Evolutionary conservation across 2,329 filamentous ascomycete species (phyloP).

Genomic region (Ophiognomonia clavigignenti-juglandacearum): DNA sequence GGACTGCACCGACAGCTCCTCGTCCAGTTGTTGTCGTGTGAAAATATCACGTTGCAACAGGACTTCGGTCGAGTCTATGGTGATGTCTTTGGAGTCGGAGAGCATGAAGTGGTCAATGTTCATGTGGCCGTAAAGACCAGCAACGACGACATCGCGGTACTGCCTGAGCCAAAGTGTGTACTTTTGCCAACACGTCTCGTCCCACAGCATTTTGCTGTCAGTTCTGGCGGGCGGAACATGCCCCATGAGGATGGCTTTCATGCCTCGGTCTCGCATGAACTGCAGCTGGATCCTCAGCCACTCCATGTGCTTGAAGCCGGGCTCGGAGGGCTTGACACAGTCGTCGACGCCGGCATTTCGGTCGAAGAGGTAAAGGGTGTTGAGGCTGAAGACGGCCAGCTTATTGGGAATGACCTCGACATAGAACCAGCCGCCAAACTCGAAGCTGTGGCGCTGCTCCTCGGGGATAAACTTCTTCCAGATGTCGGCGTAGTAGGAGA

Average conservation of each 20-base stretch:
- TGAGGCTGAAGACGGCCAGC: constrained; percentile 87
- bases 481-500: constrained; percentile 68
- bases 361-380: constrained; percentile 94
- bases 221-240: constrained; percentile 91
- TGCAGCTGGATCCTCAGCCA: constrained; percentile 90
- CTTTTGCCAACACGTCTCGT: constrained; percentile 97
- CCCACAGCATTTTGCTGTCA: constrained; percentile 81
- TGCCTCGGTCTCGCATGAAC: constrained; percentile 72
- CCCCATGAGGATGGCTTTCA: constrained; percentile 92
- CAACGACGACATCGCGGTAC: constrained; percentile 84
- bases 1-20: constrained; percentile 59
- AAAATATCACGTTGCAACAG: constrained; percentile 21
- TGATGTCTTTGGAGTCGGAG: constrained; percentile 75
- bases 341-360: constrained; percentile 93
- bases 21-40: constrained; percentile 36
- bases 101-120: constrained; percentile 97
- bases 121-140: constrained; percentile 87
- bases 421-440: constrained; percentile 90
- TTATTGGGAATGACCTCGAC: constrained; percentile 84
- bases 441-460: constrained; percentile 84
- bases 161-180: constrained; percentile 87
- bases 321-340: constrained; percentile 71
- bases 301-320: constrained; percentile 91
- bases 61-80: constrained; percentile 43
- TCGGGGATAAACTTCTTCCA: constrained; percentile 90